Evolutionary conservation across 179 eudicot genomes (phyloP).

Genomic region (Silene noctiflora): DNA sequence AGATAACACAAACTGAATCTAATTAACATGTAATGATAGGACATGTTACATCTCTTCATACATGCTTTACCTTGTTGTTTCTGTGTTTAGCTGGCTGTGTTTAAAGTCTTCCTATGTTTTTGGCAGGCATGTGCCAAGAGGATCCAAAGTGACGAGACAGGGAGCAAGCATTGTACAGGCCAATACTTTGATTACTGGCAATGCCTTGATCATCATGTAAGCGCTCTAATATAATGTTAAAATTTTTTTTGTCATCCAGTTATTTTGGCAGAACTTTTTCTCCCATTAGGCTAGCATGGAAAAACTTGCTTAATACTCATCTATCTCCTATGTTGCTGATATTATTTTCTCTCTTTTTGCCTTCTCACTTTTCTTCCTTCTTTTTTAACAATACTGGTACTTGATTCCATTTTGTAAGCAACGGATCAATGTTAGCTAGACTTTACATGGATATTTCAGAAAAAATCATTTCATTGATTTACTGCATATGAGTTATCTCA

Average conservation of each 20-base stretch:
- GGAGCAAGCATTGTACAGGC: conserved; percentile 20
- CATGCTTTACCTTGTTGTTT: background rate
- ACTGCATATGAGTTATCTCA: background rate
- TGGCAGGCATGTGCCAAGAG: conserved; percentile 19
- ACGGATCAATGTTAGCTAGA: background rate
- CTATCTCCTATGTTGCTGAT: background rate
- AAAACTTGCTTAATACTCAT: background rate
- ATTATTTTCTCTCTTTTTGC: background rate
- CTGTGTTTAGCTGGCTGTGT: background rate
- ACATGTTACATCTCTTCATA: background rate
- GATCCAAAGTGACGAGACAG: conserved; percentile 22
- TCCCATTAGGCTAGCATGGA: background rate
- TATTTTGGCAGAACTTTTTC: background rate
- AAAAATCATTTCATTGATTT: background rate
- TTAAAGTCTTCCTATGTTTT: conserved; percentile 7
- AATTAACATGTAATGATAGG: background rate
- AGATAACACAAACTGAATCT: background rate
- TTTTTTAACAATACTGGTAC: background rate
- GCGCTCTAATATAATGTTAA: background rate
- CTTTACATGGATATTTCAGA: conserved; percentile 2
- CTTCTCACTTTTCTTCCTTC: background rate
- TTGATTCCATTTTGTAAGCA: background rate
- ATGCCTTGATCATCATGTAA: conserved; percentile 23
- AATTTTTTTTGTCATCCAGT: background rate
- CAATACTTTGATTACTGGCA: conserved; percentile 25